These are phyloP conservation scores for Canavalia gladiata DNA, from an alignment of 306 rosid genomes.

Conservation along the genomic window DNA sequence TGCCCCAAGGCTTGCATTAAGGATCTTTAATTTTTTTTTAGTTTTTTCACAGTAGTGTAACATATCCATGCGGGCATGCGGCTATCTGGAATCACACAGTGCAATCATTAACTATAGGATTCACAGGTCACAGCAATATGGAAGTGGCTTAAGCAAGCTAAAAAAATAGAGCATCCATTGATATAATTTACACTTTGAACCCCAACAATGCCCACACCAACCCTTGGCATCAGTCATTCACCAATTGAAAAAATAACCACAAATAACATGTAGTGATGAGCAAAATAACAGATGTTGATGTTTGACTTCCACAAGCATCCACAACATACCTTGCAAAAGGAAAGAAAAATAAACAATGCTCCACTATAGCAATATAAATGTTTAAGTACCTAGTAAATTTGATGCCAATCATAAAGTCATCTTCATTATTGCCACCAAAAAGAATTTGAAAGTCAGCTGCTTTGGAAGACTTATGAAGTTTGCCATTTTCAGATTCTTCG, in stretches of 20 bases:
- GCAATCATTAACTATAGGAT: not conserved
- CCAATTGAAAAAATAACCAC: constrained; percentile 24
- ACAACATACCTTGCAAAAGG: constrained; percentile 11
- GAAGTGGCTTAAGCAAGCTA: not conserved
- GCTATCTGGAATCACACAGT: not conserved
- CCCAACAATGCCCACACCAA: constrained; percentile 16
- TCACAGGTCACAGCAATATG: not conserved
- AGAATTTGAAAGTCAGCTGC: constrained; percentile 80
- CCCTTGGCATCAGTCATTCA: constrained; percentile 12
- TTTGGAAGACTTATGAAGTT: constrained; percentile 65
- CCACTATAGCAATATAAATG: constrained; percentile 39
- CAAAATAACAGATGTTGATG: constrained; percentile 2
- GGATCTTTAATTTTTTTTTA: not conserved
- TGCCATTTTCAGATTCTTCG: constrained; percentile 48
- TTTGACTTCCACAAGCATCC: constrained; percentile 29
- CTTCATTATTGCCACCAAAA: constrained; percentile 83
- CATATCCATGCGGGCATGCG: not conserved
- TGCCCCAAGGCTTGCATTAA: constrained; percentile 9
- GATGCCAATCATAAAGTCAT: constrained; percentile 92
- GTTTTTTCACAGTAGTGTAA: not conserved
- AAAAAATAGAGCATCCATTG: constrained; percentile 1
- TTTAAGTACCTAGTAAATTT: constrained; percentile 80
- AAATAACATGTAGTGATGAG: constrained; percentile 35
- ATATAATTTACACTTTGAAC: not conserved
- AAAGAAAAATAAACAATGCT: constrained; percentile 30